phyloP scores from a whole-genome alignment of 305 asterid genomes.

The Lippia alba region DNA sequence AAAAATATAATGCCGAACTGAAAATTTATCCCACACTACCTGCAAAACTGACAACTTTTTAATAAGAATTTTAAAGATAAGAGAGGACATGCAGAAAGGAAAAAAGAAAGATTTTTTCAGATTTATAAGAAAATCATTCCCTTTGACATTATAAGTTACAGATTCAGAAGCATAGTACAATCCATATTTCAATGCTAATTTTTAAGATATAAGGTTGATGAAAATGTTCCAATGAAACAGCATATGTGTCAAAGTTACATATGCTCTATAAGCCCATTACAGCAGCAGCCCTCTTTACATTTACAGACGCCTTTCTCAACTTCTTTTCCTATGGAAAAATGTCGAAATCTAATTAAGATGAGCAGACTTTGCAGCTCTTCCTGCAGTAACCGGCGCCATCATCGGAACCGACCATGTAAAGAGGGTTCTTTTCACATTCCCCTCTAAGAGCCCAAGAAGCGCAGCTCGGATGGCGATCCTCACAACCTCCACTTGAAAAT shows the following conservation, averaged over 20 bases:
- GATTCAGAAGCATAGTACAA: neutral
- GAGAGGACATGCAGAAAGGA: no score
- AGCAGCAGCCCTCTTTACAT: slow-evolving; percentile 23
- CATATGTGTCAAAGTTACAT: neutral
- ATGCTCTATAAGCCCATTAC: neutral
- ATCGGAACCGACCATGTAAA: slow-evolving; percentile 53
- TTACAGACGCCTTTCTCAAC: slow-evolving; percentile 20
- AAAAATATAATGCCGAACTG: no score
- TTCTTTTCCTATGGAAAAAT: neutral
- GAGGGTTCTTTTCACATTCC: slow-evolving; percentile 51
- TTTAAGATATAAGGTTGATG: neutral
- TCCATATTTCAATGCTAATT: neutral
- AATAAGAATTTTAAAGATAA: no score
- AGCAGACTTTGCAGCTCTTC: slow-evolving; percentile 88
- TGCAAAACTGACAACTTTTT: no score
- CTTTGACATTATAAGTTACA: no score
- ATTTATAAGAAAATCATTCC: no score
- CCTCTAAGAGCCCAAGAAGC: slow-evolving; percentile 54
- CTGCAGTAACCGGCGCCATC: slow-evolving; percentile 54
- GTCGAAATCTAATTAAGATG: slow-evolving; percentile 37
- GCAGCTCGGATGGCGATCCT: slow-evolving; percentile 67
- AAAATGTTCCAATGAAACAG: neutral
- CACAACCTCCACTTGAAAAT: slow-evolving; percentile 43
- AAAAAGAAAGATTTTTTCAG: no score
- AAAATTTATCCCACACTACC: no score